A percentile compares a stretch with the other conserved stretches of the same genome.
Conservation (phyloP, 2,329 filamentous ascomycete species). For the Colletotrichum sp. region DNA sequence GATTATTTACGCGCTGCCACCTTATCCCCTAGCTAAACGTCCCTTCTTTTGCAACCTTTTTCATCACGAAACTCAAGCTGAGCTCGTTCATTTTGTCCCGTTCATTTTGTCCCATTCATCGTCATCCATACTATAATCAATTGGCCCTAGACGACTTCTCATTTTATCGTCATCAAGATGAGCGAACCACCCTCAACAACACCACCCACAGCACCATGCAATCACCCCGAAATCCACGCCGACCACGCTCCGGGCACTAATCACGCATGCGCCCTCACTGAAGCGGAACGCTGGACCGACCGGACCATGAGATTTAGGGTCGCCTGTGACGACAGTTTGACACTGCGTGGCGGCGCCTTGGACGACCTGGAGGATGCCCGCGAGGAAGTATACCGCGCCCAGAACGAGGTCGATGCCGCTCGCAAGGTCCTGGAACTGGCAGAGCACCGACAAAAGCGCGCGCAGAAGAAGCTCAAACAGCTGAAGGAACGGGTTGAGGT, state of each 20-base stretch:
- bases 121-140: too few species aligned
- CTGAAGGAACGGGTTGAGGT: fast-evolving
- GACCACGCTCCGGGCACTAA: fast-evolving
- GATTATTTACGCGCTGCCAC: too few species aligned
- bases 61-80: too few species aligned
- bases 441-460: not conserved
- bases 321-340: not conserved
- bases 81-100: too few species aligned
- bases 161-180: not conserved
- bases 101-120: too few species aligned
- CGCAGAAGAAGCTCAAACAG: not conserved
- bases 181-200: not conserved
- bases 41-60: too few species aligned
- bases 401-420: fast-evolving
- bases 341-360: not conserved
- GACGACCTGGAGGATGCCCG: fast-evolving
- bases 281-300: not conserved
- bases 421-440: not conserved
- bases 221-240: not conserved
- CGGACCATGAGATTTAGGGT: fast-evolving
- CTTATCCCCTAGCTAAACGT: too few species aligned
- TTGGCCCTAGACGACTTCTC: too few species aligned
- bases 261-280: not conserved
- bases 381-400: not conserved
- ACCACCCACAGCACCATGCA: not conserved